Evolutionary conservation across 2,329 filamentous ascomycete species (phyloP).

Genomic region (Penicillium olsonii): DNA sequence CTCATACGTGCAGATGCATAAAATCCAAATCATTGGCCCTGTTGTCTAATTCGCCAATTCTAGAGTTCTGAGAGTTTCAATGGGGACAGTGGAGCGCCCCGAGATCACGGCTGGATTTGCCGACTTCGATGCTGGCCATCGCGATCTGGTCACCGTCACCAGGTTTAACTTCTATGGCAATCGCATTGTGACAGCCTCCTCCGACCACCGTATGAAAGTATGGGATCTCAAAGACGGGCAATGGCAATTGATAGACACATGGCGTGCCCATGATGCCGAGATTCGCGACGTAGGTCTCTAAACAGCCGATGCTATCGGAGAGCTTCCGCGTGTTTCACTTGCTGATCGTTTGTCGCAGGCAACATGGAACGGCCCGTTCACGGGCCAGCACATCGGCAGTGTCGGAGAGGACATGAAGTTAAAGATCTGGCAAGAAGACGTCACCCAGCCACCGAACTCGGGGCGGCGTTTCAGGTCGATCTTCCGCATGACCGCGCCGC

Average conservation of each 20-base stretch:
- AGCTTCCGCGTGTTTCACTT: slow-evolving; percentile 14
- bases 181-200: slow-evolving; percentile 85
- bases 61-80: slow-evolving; percentile 10
- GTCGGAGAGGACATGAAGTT: slow-evolving; percentile 88
- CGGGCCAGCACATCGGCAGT: slow-evolving; percentile 84
- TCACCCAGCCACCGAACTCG: slow-evolving; percentile 69
- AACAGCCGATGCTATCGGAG: slow-evolving; percentile 17
- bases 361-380: slow-evolving; percentile 89
- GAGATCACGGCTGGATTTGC: slow-evolving; percentile 41
- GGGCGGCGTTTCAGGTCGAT: slow-evolving; percentile 79
- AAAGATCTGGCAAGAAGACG: slow-evolving; percentile 91
- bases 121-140: slow-evolving; percentile 49
- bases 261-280: slow-evolving; percentile 87
- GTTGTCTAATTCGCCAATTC: slow-evolving; percentile 8
- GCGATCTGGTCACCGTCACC: slow-evolving; percentile 75
- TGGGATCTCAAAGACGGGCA: slow-evolving; percentile 75
- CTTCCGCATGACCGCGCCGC: slow-evolving; percentile 64
- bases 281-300: slow-evolving; percentile 71
- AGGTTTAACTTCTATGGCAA: slow-evolving; percentile 92
- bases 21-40: slow-evolving; percentile 19
- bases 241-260: slow-evolving; percentile 82
- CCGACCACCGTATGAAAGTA: slow-evolving; percentile 89
- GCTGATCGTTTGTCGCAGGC: slow-evolving; percentile 56
- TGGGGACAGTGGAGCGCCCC: slow-evolving; percentile 27
- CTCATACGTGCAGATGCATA: slow-evolving; percentile 19